These are phyloP conservation scores for Carpinus fangiana DNA, from an alignment of 306 rosid genomes.

Conservation along the genomic window DNA sequence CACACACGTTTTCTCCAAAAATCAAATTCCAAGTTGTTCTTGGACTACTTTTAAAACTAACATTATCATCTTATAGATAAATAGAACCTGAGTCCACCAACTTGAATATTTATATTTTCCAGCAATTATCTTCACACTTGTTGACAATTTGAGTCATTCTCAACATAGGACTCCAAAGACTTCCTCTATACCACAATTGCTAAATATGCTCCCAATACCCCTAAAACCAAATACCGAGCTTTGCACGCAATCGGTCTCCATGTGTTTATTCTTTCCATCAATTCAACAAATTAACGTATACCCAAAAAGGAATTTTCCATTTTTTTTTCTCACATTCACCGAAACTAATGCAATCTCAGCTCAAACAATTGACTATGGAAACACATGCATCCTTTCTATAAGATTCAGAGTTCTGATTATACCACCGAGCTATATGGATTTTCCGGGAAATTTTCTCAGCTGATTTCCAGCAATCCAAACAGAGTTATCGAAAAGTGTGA, in stretches of 20 bases:
- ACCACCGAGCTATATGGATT: conserved; percentile 28
- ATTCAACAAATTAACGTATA: conserved; percentile 14
- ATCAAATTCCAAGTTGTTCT: too few species aligned
- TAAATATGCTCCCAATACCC: conserved; percentile 28
- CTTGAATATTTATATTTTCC: too few species aligned
- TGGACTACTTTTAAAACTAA: too few species aligned
- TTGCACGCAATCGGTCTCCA: conserved; percentile 48
- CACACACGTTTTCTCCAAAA: too few species aligned
- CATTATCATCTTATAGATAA: too few species aligned
- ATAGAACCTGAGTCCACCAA: too few species aligned
- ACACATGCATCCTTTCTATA: conserved; percentile 25
- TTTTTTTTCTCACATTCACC: conserved; percentile 5
- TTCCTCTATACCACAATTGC: conserved; percentile 20
- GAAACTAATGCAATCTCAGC: conserved; percentile 26
- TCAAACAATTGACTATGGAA: conserved; percentile 29
- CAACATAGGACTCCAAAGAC: conserved; percentile 28
- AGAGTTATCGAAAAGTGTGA: conserved; percentile 38
- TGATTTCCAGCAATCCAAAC: conserved; percentile 36
- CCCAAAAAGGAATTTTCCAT: conserved; percentile 9
- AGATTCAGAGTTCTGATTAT: conserved; percentile 19
- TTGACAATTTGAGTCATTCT: too few species aligned
- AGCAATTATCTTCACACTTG: too few species aligned
- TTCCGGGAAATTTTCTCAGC: conserved; percentile 21
- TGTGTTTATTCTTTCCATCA: conserved; percentile 30
- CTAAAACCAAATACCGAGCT: conserved; percentile 36